These are phyloP conservation scores for Straminergon stramineum DNA, from an alignment of 225 moss, liverwort and hornwort species.

Conservation along the genomic window DNA sequence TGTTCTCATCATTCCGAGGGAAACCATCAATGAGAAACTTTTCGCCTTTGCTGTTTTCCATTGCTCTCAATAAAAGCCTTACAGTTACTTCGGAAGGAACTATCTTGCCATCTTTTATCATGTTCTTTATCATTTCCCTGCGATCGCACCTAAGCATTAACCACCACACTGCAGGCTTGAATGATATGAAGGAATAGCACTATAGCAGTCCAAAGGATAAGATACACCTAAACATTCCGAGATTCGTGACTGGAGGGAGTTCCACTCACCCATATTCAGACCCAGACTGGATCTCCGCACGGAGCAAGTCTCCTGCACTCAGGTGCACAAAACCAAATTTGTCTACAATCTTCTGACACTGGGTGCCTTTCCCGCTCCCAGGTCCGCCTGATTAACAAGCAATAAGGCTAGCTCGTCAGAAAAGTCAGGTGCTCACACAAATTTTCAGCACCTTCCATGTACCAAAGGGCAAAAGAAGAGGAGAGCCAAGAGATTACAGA, in stretches of 20 bases:
- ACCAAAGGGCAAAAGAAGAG: background rate
- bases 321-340: constrained; percentile 89
- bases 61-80: constrained; percentile 76
- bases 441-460: background rate
- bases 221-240: background rate
- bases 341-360: constrained; percentile 90
- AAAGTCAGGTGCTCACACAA: background rate
- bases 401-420: background rate
- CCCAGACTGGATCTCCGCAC: constrained; percentile 85
- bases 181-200: background rate
- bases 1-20: constrained; percentile 90
- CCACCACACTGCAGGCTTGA: background rate
- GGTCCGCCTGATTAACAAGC: constrained; percentile 63
- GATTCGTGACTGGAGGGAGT: background rate
- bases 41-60: constrained; percentile 56
- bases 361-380: constrained; percentile 96
- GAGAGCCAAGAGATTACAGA: background rate
- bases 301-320: constrained; percentile 88
- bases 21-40: constrained; percentile 98
- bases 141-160: constrained; percentile 4
- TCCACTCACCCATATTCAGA: constrained; percentile 60
- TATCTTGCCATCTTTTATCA: constrained; percentile 94
- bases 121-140: constrained; percentile 84
- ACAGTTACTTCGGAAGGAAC: constrained; percentile 94
- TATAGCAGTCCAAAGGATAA: background rate